Conservation (phyloP, 345 rosid species). For the Eucalyptus caleyi region DNA sequence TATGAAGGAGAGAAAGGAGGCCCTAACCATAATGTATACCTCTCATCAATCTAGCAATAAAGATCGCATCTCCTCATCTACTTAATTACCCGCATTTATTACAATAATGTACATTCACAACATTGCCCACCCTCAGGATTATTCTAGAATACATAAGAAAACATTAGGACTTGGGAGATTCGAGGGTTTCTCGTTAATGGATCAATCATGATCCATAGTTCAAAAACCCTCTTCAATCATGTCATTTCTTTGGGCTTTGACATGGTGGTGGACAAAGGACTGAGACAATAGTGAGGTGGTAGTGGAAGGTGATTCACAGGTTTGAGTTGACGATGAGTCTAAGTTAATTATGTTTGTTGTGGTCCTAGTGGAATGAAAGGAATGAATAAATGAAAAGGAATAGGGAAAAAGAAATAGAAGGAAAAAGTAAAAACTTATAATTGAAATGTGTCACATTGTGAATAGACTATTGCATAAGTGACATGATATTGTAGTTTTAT, state of each 20-base stretch:
- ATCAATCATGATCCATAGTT: not conserved
- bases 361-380: not conserved
- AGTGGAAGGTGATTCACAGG: not conserved
- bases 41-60: too few relatives aligned
- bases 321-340: not conserved
- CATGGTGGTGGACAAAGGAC: not conserved
- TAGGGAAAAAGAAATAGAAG: not conserved
- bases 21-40: too few relatives aligned
- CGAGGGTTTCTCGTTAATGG: not conserved
- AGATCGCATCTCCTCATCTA: too few relatives aligned
- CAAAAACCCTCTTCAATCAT: not conserved
- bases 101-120: too few relatives aligned
- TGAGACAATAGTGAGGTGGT: not conserved
- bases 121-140: too few relatives aligned
- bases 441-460: not conserved
- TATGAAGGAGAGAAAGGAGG: too few relatives aligned
- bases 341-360: not conserved
- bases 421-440: not conserved
- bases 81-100: too few relatives aligned
- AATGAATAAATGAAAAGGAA: not conserved
- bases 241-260: not conserved
- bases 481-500: not conserved
- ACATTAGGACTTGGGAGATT: not conserved
- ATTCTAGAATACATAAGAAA: too few relatives aligned
- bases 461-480: not conserved